Conservation (phyloP, 306 rosid genomes). For the Citrullus mucosospermus region DNA sequence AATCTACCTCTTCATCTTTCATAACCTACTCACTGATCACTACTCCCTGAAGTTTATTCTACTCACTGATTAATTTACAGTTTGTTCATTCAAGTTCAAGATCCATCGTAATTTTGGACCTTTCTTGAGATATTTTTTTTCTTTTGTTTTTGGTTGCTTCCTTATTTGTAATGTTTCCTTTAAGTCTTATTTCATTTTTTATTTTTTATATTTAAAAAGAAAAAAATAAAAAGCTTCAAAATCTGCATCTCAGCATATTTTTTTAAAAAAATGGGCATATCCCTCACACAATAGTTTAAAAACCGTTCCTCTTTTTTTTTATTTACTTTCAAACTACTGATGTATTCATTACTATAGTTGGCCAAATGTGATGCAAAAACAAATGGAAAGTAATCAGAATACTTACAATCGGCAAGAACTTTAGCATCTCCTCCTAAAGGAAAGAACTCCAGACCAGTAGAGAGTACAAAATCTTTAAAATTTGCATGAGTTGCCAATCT, state of each 20-base stretch:
- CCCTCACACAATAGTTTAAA: background rate
- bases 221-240: background rate
- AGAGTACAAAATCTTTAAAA: slow-evolving; percentile 77
- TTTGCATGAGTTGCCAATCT: slow-evolving; percentile 90
- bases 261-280: background rate
- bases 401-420: slow-evolving; percentile 97
- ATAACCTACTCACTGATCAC: too few relatives aligned
- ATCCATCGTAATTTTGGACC: background rate
- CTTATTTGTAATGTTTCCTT: background rate
- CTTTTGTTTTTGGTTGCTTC: too few relatives aligned
- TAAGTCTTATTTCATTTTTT: background rate
- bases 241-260: background rate
- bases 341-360: background rate
- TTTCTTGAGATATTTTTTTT: too few relatives aligned
- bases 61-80: background rate
- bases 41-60: too few relatives aligned
- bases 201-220: too few relatives aligned
- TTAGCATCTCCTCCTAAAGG: slow-evolving; percentile 96
- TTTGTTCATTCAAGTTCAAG: background rate
- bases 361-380: background rate
- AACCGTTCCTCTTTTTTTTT: background rate
- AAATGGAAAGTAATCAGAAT: slow-evolving; percentile 3
- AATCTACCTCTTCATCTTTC: too few relatives aligned
- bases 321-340: background rate
- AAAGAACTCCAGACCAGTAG: slow-evolving; percentile 82